A percentile compares a stretch with the other conserved stretches of the same genome.
Conservation (phyloP, 306 rosid species). For the Lablab purpureus region DNA sequence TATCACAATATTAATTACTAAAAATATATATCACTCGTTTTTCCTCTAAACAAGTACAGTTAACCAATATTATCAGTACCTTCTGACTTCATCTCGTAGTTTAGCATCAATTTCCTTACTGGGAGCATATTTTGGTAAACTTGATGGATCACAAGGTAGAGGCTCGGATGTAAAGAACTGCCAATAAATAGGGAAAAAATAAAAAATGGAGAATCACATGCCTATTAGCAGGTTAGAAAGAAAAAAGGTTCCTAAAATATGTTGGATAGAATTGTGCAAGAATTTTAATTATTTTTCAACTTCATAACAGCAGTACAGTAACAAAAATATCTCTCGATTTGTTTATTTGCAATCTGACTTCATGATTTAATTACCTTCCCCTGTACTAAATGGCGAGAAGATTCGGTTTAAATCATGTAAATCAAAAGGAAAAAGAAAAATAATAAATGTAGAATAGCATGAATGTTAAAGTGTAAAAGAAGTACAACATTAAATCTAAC, state of each 20-base stretch:
- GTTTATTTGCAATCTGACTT: constrained; percentile 15
- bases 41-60: constrained; percentile 28
- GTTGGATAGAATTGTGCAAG: constrained; percentile 6
- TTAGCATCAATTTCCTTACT: constrained; percentile 95
- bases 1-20: constrained; percentile 9
- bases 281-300: constrained; percentile 27
- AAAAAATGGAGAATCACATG: constrained; percentile 30
- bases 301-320: constrained; percentile 16
- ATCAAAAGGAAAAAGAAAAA: not conserved
- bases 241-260: constrained; percentile 23
- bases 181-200: constrained; percentile 36
- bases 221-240: constrained; percentile 35
- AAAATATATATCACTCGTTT: constrained; percentile 15
- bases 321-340: constrained; percentile 22
- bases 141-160: constrained; percentile 89
- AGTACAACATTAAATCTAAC: too few species aligned
- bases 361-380: constrained; percentile 34
- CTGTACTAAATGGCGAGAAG: constrained; percentile 7
- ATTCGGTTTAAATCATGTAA: not conserved
- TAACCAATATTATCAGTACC: constrained; percentile 57
- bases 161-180: constrained; percentile 89
- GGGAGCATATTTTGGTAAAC: constrained; percentile 90
- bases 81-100: constrained; percentile 76
- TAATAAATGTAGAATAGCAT: not conserved
- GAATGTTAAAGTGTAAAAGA: constrained; percentile 3